Conservation (phyloP, 1,284 basidiomycete species). For the Cryptococcus maquisensis region DNA sequence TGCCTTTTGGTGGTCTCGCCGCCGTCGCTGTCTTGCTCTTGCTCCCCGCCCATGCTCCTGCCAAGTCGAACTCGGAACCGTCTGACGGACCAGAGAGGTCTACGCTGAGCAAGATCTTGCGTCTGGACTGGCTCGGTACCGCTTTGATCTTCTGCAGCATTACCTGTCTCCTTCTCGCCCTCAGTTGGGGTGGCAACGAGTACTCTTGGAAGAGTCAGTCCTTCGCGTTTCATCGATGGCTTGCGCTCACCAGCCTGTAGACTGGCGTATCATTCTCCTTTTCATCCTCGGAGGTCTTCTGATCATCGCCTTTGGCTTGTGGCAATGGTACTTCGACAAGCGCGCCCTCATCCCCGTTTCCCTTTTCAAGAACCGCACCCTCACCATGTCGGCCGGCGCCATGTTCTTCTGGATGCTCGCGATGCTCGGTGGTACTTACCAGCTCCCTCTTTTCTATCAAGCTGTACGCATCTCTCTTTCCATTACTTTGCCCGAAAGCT, state of each 20-base stretch:
- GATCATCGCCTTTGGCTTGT: slow-evolving; percentile 43
- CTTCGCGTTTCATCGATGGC: neutral
- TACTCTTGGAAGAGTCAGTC: slow-evolving; percentile 46
- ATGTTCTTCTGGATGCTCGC: slow-evolving; percentile 50
- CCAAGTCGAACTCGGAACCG: slow-evolving; percentile 56
- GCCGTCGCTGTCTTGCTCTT: slow-evolving; percentile 48
- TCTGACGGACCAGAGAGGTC: slow-evolving; percentile 4
- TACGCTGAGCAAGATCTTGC: slow-evolving; percentile 26
- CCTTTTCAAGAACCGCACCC: slow-evolving; percentile 41
- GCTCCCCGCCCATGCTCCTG: slow-evolving; percentile 50
- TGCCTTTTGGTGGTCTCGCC: slow-evolving; percentile 47
- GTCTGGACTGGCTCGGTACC: slow-evolving; percentile 50
- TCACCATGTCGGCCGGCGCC: slow-evolving; percentile 39
- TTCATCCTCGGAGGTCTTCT: slow-evolving; percentile 46
- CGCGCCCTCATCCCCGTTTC: slow-evolving; percentile 39
- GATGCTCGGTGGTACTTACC: slow-evolving; percentile 46
- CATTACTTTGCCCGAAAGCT: neutral
- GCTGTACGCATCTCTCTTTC: slow-evolving; percentile 34
- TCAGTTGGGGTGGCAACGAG: slow-evolving; percentile 51
- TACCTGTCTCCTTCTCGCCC: slow-evolving; percentile 50
- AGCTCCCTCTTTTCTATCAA: slow-evolving; percentile 52
- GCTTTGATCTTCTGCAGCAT: slow-evolving; percentile 46
- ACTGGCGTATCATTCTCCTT: slow-evolving; percentile 44
- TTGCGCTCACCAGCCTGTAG: slow-evolving; percentile 9
- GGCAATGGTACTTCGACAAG: slow-evolving; percentile 45